A percentile compares a stretch with the other conserved stretches of the same genome.
Evolutionary conservation across 2,329 filamentous ascomycete species (phyloP).

Genomic region (Penicillium sp.): DNA sequence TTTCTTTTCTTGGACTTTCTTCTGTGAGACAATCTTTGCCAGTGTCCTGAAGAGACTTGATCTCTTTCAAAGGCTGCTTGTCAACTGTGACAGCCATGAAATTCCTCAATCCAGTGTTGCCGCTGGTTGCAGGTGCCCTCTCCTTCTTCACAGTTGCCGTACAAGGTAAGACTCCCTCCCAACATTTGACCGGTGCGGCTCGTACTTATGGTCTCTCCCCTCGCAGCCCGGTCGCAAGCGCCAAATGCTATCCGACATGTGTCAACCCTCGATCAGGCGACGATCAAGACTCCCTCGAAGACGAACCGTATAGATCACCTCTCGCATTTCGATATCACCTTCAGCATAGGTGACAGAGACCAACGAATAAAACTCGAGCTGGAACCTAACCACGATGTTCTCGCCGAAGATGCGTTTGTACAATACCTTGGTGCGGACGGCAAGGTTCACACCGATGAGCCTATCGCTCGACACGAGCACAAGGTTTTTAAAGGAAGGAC

Average conservation of each 20-base stretch:
- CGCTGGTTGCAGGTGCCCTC: constrained; percentile 32
- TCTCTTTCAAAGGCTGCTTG: constrained; percentile 13
- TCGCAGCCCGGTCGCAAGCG: constrained; percentile 69
- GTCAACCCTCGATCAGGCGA: constrained; percentile 72
- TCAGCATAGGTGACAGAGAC: constrained; percentile 70
- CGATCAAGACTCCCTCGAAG: constrained; percentile 75
- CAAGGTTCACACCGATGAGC: constrained; percentile 66
- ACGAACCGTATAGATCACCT: constrained; percentile 73
- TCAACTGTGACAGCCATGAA: constrained; percentile 31
- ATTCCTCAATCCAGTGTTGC: constrained; percentile 31
- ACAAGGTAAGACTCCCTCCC: constrained; percentile 20
- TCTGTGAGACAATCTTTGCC: constrained; percentile 13
- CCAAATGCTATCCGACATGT: constrained; percentile 79
- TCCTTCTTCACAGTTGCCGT: constrained; percentile 28
- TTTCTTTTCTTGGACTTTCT: constrained; percentile 14
- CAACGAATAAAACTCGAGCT: constrained; percentile 78
- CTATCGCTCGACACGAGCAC: constrained; percentile 73
- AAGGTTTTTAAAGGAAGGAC: constrained; percentile 83
- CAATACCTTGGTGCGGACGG: constrained; percentile 76
- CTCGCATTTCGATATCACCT: constrained; percentile 83
- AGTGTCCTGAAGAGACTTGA: constrained; percentile 8
- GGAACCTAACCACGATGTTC: constrained; percentile 88
- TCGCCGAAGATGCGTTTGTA: constrained; percentile 76
- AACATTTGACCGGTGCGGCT: background rate
- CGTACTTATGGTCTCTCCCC: constrained; percentile 1